phyloP scores from a whole-genome alignment of 2,329 filamentous ascomycete species.

The Macrophomina pseudophaseolina region DNA sequence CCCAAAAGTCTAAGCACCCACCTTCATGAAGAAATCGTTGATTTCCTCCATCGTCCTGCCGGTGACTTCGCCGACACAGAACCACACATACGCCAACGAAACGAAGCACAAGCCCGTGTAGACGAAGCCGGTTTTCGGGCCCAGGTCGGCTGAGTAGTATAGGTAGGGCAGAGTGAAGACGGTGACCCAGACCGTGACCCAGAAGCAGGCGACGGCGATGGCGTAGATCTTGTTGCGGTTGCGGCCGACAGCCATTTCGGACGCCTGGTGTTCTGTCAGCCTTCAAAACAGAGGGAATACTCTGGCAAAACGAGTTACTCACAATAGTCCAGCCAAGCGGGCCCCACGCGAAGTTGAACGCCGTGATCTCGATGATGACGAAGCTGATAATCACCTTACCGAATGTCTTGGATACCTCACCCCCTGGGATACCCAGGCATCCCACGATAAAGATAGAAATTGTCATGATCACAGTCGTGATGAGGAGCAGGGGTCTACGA shows the following conservation, averaged over 20 bases:
- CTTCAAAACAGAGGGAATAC: constrained; percentile 26
- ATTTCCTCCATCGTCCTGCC: constrained; percentile 25
- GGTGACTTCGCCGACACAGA: constrained; percentile 19
- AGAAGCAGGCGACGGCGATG: constrained; percentile 52
- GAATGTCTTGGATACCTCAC: constrained; percentile 34
- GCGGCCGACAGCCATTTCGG: constrained; percentile 55
- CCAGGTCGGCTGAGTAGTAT: constrained; percentile 16
- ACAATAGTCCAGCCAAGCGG: constrained; percentile 50
- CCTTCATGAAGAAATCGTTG: constrained; percentile 33
- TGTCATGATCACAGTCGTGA: constrained; percentile 48
- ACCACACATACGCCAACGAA: constrained; percentile 22
- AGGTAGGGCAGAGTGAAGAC: constrained; percentile 25
- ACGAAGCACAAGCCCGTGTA: constrained; percentile 25
- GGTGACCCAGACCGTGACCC: constrained; percentile 30
- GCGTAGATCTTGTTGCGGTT: constrained; percentile 57
- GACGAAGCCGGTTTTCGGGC: constrained; percentile 23
- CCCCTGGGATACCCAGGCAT: constrained; percentile 46
- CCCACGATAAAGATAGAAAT: constrained; percentile 50
- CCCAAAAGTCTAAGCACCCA: constrained; percentile 28
- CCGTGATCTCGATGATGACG: constrained; percentile 50
- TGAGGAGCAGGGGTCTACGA: constrained; percentile 46
- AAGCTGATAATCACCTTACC: constrained; percentile 51
- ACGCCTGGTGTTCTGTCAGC: constrained; percentile 30
- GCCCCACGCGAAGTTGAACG: constrained; percentile 54
- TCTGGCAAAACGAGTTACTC: not conserved